Conservation (phyloP, 1,139 yeast genomes). For the Taiozyma onychis region DNA sequence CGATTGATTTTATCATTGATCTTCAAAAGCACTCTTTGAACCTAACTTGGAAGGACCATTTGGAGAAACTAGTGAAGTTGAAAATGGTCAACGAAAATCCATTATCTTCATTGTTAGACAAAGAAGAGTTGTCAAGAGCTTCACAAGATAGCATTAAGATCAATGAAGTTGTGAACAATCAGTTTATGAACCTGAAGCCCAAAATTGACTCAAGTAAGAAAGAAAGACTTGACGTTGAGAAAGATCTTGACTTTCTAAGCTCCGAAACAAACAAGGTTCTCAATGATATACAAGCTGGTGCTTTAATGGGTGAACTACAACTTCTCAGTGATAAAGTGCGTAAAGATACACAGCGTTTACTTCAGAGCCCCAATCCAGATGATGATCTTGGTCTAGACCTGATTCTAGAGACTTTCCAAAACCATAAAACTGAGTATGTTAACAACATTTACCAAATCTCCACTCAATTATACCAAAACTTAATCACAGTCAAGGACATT, state of each 20-base stretch:
- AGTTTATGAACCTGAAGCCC: conserved; percentile 23
- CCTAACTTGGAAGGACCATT: conserved; percentile 44
- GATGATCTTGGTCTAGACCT: conserved; percentile 22
- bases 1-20: conserved; percentile 41
- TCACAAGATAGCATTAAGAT: conserved; percentile 26
- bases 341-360: conserved; percentile 17
- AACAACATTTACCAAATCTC: conserved; percentile 27
- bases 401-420: conserved; percentile 23
- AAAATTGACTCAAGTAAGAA: conserved; percentile 23
- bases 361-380: conserved; percentile 10
- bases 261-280: conserved; percentile 11
- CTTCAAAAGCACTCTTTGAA: conserved; percentile 44
- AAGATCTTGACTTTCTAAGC: conserved; percentile 13
- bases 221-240: conserved; percentile 11
- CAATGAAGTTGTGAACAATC: conserved; percentile 22
- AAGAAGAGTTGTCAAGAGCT: conserved; percentile 21
- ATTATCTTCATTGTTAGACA: conserved; percentile 28
- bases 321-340: conserved; percentile 17
- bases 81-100: conserved; percentile 25
- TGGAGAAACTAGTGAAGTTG: conserved; percentile 34
- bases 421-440: conserved; percentile 27
- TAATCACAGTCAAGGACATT: conserved; percentile 21
- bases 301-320: conserved; percentile 13
- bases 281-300: conserved; percentile 8
- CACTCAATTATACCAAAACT: conserved; percentile 22